A percentile compares a stretch with the other conserved stretches of the same genome.
phyloP scores from a whole-genome alignment of 2,329 filamentous ascomycete genomes.

The Amphichorda felina region DNA sequence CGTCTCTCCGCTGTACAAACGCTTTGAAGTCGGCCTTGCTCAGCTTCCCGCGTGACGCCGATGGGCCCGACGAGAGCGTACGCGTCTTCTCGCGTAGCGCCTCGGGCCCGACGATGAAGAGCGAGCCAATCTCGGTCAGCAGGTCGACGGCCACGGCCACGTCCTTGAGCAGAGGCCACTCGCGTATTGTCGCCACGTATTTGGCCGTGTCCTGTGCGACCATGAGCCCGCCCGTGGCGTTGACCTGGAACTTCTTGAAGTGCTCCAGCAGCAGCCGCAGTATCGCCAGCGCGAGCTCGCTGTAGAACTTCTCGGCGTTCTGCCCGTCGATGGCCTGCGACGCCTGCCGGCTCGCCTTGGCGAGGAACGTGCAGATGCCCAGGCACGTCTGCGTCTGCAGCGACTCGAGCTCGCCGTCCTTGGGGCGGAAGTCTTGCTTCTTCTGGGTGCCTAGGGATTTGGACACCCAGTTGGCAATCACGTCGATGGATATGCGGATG shows the following conservation, averaged over 20 bases:
- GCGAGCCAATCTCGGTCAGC: slow-evolving; percentile 81
- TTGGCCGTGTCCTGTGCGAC: slow-evolving; percentile 93
- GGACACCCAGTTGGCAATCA: slow-evolving; percentile 63
- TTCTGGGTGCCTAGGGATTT: slow-evolving; percentile 67
- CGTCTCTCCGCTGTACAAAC: slow-evolving; percentile 77
- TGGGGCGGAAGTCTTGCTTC: slow-evolving; percentile 84
- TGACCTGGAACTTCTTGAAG: slow-evolving; percentile 89
- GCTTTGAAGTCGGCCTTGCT: slow-evolving; percentile 64
- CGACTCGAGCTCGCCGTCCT: slow-evolving; percentile 66
- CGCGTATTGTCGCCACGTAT: slow-evolving; percentile 76
- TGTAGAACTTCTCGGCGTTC: slow-evolving; percentile 72
- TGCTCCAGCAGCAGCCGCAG: slow-evolving; percentile 77
- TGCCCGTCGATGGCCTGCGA: slow-evolving; percentile 65
- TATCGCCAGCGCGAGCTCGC: slow-evolving; percentile 72
- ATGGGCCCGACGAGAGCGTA: slow-evolving; percentile 34
- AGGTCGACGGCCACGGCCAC: slow-evolving; percentile 66
- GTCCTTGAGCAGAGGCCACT: slow-evolving; percentile 65
- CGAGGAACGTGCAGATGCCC: slow-evolving; percentile 69
- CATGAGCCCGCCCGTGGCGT: slow-evolving; percentile 85
- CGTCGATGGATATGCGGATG: slow-evolving; percentile 46
- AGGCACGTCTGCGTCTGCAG: slow-evolving; percentile 81
- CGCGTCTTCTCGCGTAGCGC: slow-evolving; percentile 60
- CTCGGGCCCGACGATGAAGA: slow-evolving; percentile 87
- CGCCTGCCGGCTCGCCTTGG: slow-evolving; percentile 50
- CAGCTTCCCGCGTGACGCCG: slow-evolving; percentile 37